Percentiles rank a stretch among this genome's conserved stretches.
Conservation (phyloP, 2,329 filamentous ascomycete genomes). For the Pseudocercospora cruenta region DNA sequence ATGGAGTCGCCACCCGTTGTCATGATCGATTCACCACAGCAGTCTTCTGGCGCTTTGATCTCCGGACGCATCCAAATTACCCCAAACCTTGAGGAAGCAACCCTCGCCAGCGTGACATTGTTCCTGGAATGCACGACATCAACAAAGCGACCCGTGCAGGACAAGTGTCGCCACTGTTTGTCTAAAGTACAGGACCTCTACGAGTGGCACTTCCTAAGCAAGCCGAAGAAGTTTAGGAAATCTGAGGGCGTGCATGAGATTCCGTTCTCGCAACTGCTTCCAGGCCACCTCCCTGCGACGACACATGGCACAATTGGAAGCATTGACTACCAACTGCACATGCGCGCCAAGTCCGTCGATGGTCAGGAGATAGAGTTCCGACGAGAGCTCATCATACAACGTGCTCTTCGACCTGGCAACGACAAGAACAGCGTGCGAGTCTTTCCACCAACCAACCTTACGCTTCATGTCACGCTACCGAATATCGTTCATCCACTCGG, state of each 20-base stretch:
- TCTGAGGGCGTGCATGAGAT: slow-evolving; percentile 70
- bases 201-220: slow-evolving; percentile 75
- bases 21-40: slow-evolving; percentile 74
- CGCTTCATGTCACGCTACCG: slow-evolving; percentile 78
- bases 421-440: slow-evolving; percentile 91
- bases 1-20: slow-evolving; percentile 88
- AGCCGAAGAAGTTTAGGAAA: slow-evolving; percentile 48
- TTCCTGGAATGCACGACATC: slow-evolving; percentile 69
- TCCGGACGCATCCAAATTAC: slow-evolving; percentile 79
- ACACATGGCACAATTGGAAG: slow-evolving; percentile 73
- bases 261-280: slow-evolving; percentile 85
- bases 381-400: slow-evolving; percentile 72
- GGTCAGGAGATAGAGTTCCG: slow-evolving; percentile 67
- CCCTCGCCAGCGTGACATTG: slow-evolving; percentile 72
- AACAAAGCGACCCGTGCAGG: slow-evolving; percentile 80
- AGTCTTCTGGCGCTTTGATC: slow-evolving; percentile 81
- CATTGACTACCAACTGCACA: slow-evolving; percentile 78
- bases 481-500: slow-evolving; percentile 85
- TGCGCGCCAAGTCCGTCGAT: slow-evolving; percentile 64
- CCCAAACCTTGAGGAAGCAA: slow-evolving; percentile 67
- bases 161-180: slow-evolving; percentile 77
- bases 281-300: slow-evolving; percentile 81
- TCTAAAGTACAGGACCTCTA: slow-evolving; percentile 73
- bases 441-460: slow-evolving; percentile 94
- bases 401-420: slow-evolving; percentile 75